phyloP scores from a whole-genome alignment of 441 rosid species.

The Bocquillonia castaneifolia region DNA sequence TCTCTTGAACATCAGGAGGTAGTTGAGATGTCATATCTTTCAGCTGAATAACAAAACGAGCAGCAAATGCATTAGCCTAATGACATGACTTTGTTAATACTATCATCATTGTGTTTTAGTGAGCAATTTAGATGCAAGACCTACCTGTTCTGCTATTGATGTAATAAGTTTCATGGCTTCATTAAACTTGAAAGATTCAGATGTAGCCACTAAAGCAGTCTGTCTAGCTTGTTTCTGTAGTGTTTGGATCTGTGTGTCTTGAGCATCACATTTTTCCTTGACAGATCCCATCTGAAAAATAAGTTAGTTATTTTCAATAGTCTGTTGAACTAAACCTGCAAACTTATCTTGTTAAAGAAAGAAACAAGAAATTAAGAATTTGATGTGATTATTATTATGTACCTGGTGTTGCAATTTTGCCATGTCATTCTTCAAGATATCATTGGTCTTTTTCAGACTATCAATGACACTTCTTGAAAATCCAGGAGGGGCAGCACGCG shows the following conservation, averaged over 20 bases:
- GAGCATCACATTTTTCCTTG: slow-evolving; percentile 54
- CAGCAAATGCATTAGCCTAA: slow-evolving; percentile 10
- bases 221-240: slow-evolving; percentile 40
- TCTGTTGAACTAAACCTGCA: slow-evolving; percentile 10
- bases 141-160: slow-evolving; percentile 56
- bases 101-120: not conserved
- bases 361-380: slow-evolving; percentile 17
- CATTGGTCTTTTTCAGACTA: slow-evolving; percentile 83
- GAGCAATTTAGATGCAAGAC: slow-evolving; percentile 1
- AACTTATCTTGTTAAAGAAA: slow-evolving; percentile 9
- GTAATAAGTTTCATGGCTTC: slow-evolving; percentile 50
- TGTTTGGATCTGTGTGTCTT: slow-evolving; percentile 53
- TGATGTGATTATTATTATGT: slow-evolving; percentile 27
- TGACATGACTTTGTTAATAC: not conserved
- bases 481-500: slow-evolving; percentile 46
- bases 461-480: slow-evolving; percentile 74
- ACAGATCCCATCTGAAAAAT: slow-evolving; percentile 46
- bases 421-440: slow-evolving; percentile 66
- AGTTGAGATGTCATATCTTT: slow-evolving; percentile 44
- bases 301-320: not conserved
- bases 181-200: slow-evolving; percentile 45
- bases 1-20: slow-evolving; percentile 47
- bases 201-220: slow-evolving; percentile 39
- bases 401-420: slow-evolving; percentile 66
- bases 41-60: slow-evolving; percentile 40